phyloP scores from a whole-genome alignment of 805 yeast species.

The Candida coquimbonensis region DNA sequence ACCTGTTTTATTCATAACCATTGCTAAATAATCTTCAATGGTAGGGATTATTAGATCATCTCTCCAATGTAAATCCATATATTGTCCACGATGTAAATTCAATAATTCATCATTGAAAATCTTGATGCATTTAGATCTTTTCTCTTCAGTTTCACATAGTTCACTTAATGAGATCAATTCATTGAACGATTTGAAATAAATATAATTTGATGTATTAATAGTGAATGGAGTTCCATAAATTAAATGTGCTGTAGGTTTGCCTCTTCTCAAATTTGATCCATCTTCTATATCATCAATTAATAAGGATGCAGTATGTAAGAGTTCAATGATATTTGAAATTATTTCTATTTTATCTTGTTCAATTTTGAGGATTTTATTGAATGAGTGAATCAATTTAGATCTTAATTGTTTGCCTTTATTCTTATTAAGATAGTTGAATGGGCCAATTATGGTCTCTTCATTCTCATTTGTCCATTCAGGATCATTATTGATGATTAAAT shows the following conservation, averaged over 20 bases:
- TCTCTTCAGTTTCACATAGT: constrained; percentile 1
- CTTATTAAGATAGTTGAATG: constrained; percentile 19
- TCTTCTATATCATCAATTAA: constrained; percentile 90
- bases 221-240: constrained; percentile 75
- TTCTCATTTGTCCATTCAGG: constrained; percentile 6
- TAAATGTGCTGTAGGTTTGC: constrained; percentile 71
- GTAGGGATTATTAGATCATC: constrained; percentile 54
- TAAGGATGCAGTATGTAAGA: constrained; percentile 59
- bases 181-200: constrained; percentile 68
- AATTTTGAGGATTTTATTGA: constrained; percentile 45
- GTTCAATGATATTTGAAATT: constrained; percentile 45
- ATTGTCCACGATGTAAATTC: constrained; percentile 84
- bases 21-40: constrained; percentile 57
- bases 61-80: constrained; percentile 84
- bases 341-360: constrained; percentile 30
- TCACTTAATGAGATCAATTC: constrained; percentile 32
- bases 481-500: constrained; percentile 1
- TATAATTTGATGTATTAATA: constrained; percentile 75
- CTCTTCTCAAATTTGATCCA: constrained; percentile 61
- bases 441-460: constrained; percentile 16
- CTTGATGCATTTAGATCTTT: constrained; percentile 23
- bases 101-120: constrained; percentile 67
- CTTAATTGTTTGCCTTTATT: constrained; percentile 22
- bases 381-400: constrained; percentile 37
- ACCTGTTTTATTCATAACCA: constrained; percentile 88